Conservation (phyloP, 2,329 filamentous ascomycete genomes). For the Pseudophaeomoniella oleicola region DNA sequence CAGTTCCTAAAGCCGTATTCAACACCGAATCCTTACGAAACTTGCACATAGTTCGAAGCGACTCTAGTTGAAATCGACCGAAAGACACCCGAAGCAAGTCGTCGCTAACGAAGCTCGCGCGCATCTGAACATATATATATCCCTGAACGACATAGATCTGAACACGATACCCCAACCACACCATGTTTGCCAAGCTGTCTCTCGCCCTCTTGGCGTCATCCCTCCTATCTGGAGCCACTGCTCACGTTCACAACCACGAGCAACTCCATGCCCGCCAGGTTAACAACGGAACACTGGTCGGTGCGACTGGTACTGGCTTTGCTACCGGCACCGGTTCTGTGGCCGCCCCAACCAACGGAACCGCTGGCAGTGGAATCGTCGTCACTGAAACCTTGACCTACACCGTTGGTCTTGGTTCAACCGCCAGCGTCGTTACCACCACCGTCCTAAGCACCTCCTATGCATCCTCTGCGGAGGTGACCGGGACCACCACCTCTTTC, state of each 20-base stretch:
- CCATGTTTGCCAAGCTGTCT: background rate
- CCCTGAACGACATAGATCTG: too few relatives aligned
- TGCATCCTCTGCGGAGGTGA: background rate
- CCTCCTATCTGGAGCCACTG: background rate
- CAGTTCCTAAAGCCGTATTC: too few relatives aligned
- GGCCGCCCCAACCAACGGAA: background rate
- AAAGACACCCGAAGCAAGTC: too few relatives aligned
- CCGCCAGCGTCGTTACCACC: background rate
- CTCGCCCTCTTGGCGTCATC: background rate
- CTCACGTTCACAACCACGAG: background rate
- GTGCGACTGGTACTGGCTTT: background rate
- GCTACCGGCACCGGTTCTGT: background rate
- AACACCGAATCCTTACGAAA: too few relatives aligned
- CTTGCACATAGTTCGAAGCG: too few relatives aligned
- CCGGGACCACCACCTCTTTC: background rate
- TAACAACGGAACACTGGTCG: background rate
- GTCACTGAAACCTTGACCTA: background rate
- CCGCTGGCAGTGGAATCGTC: background rate
- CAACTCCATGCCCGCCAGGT: background rate
- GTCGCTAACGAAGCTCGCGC: background rate
- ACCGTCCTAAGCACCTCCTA: background rate
- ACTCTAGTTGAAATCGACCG: too few relatives aligned
- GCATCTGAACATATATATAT: background rate
- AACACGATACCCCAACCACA: background rate
- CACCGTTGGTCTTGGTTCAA: background rate